A percentile compares a stretch with the other conserved stretches of the same genome.
Evolutionary conservation across 371 early-diverging fungal species (phyloP).

Genomic region (Mortierella sp.): DNA sequence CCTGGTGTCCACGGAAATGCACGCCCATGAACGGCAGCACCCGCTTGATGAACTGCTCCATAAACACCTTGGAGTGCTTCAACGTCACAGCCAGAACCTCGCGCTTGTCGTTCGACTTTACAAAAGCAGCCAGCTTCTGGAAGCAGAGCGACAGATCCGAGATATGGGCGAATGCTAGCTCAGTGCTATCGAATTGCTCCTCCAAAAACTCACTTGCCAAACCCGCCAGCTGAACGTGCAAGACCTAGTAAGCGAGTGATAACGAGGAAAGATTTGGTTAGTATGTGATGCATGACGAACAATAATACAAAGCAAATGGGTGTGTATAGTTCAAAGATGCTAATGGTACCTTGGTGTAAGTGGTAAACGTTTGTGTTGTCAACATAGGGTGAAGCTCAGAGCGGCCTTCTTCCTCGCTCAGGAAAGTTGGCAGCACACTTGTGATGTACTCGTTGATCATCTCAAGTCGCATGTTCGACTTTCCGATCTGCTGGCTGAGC

Average conservation of each 20-base stretch:
- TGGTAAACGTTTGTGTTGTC: conserved; percentile 60
- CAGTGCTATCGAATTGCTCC: conserved; percentile 53
- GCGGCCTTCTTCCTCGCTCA: conserved; percentile 55
- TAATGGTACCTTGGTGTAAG: conserved; percentile 63
- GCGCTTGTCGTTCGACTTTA: conserved; percentile 69
- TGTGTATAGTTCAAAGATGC: too few species aligned
- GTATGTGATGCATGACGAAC: background rate
- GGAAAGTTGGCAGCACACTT: conserved; percentile 60
- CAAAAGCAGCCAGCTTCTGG: conserved; percentile 64
- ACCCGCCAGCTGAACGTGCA: conserved; percentile 66
- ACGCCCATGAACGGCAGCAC: conserved; percentile 77
- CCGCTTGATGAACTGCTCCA: conserved; percentile 75
- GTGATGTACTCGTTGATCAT: conserved; percentile 63
- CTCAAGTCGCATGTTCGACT: conserved; percentile 57
- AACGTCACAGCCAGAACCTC: conserved; percentile 65
- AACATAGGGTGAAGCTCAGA: conserved; percentile 65
- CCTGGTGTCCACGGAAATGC: conserved; percentile 68
- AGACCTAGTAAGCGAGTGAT: conserved; percentile 57
- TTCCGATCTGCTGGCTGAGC: conserved; percentile 64
- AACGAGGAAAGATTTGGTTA: background rate
- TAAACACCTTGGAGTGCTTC: conserved; percentile 68
- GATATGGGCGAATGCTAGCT: conserved; percentile 57
- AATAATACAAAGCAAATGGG: too few species aligned
- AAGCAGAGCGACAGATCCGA: conserved; percentile 65
- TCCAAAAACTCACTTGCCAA: conserved; percentile 58